Evolutionary conservation across 306 rosid species (phyloP).

Genomic region (Cyamopsis tetragonoloba): DNA sequence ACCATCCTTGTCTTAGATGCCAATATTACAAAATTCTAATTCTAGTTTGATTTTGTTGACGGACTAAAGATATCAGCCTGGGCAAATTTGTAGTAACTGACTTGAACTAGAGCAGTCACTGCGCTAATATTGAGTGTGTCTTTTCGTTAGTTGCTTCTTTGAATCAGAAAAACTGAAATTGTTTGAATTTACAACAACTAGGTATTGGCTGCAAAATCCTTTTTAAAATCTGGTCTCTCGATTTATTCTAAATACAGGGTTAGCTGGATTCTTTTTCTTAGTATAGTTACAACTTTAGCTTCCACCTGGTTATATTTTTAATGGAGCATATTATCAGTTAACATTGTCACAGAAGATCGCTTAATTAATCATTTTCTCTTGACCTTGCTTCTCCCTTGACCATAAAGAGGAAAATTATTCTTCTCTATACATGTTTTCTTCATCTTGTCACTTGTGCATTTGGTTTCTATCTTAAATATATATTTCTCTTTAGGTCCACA

Average conservation of each 20-base stretch:
- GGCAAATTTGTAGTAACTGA: not conserved
- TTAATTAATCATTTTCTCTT: not conserved
- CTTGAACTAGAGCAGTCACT: not conserved
- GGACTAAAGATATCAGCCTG: not conserved
- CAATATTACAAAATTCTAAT: not conserved
- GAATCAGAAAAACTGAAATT: not conserved
- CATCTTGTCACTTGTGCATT: not conserved
- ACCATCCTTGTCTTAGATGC: not conserved
- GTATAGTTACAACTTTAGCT: not conserved
- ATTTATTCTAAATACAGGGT: not conserved
- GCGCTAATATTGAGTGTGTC: not conserved
- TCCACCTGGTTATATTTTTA: not conserved
- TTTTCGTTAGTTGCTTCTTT: not conserved
- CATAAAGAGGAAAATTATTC: not conserved
- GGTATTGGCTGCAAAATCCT: not conserved
- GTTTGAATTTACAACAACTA: not conserved
- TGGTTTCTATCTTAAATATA: not conserved
- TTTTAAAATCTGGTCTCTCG: not conserved
- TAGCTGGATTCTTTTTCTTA: not conserved
- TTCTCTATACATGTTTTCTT: not conserved
- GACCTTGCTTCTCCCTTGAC: not conserved
- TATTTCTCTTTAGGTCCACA: slow-evolving; percentile 66
- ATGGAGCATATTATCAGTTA: not conserved
- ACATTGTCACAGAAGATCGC: not conserved
- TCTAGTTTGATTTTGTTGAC: not conserved